A percentile compares a stretch with the other conserved stretches of the same genome.
Conservation (phyloP, 2,329 filamentous ascomycete genomes). For the Microsporum canis region DNA sequence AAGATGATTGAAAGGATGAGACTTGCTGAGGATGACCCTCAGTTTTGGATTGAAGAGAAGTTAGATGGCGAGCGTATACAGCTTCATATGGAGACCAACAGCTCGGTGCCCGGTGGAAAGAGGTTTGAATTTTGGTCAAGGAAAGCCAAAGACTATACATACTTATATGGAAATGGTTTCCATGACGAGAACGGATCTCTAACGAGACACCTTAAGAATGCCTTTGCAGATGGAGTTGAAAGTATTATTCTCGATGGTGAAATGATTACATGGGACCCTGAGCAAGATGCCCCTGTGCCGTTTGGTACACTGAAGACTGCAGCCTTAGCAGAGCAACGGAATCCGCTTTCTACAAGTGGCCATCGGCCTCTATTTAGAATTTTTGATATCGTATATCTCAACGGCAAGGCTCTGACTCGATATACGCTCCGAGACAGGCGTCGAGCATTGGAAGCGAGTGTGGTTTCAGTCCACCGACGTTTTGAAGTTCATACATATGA, state of each 20-base stretch:
- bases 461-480: slow-evolving; percentile 59
- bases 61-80: slow-evolving; percentile 96
- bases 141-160: slow-evolving; percentile 92
- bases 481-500: slow-evolving; percentile 71
- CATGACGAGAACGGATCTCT: slow-evolving; percentile 64
- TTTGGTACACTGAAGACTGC: slow-evolving; percentile 93
- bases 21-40: slow-evolving; percentile 55
- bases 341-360: slow-evolving; percentile 50
- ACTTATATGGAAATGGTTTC: slow-evolving; percentile 73
- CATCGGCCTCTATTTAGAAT: slow-evolving; percentile 69
- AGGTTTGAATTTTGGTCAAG: slow-evolving; percentile 85
- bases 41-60: slow-evolving; percentile 98
- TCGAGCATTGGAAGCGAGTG: slow-evolving; percentile 58
- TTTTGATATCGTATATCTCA: slow-evolving; percentile 86
- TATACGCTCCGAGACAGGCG: slow-evolving; percentile 76
- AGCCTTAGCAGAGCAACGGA: slow-evolving; percentile 65
- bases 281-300: slow-evolving; percentile 67
- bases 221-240: slow-evolving; percentile 64
- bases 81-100: slow-evolving; percentile 74
- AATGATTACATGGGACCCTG: slow-evolving; percentile 97
- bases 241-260: slow-evolving; percentile 92
- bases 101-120: slow-evolving; percentile 54
- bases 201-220: slow-evolving; percentile 65
- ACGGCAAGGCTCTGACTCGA: slow-evolving; percentile 64
- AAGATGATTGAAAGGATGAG: slow-evolving; percentile 63